Evolutionary conservation across 1,139 yeast species (phyloP), one percentile per base, ranked within the genome.

Genomic region (Yamadazyma dushanensis): DNA sequence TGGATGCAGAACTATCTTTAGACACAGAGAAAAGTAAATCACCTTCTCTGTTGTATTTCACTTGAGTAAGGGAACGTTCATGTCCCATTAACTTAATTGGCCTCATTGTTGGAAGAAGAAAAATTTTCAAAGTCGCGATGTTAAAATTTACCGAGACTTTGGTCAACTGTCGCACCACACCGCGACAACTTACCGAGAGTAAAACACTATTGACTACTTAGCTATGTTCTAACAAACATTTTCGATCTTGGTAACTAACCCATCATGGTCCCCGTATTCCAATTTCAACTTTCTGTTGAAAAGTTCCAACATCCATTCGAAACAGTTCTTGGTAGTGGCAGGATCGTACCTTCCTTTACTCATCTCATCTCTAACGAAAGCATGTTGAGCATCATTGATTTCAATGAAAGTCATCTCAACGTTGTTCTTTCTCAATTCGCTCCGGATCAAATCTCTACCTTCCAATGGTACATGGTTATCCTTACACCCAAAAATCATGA

Each of bases 31-130:
- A 85, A 44, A 94, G 76, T 51, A 94, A 69, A 62, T 94, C 99
- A 34, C 99, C 99, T 56, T 94, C 97, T 49, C 81, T 76, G 75
- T 90, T 92, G 70, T 82, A 92, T 60, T 86, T 90, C 50, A 92
- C 92, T 73, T 90, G 96, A 35, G 95, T 85, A 51, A 83, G 71
- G 52, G 92, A 81, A 78, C 92, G 87, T 68, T 83, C 90, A 60
- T 84, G 92, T 43, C 92, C 92, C 77, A 80, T 83, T 56, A 71
- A 66, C 61, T 70, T 70, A 51, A 71, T 66, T 40, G 77, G 77
- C 64, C 76, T 70, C 77, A 71, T 71, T 26, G 39, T 32, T 13
- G 16, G 22, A 28, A 13, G 13, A 18, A 28, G 55, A 35, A 38
- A 38, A 40, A 32, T 27, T 36, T 37, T 37, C 30, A n/a, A n/a